Evolutionary conservation across 2,329 filamentous ascomycete genomes (phyloP), one percentile per base, ranked within the genome.

Genomic region (Chalaropsis ovoidea): DNA sequence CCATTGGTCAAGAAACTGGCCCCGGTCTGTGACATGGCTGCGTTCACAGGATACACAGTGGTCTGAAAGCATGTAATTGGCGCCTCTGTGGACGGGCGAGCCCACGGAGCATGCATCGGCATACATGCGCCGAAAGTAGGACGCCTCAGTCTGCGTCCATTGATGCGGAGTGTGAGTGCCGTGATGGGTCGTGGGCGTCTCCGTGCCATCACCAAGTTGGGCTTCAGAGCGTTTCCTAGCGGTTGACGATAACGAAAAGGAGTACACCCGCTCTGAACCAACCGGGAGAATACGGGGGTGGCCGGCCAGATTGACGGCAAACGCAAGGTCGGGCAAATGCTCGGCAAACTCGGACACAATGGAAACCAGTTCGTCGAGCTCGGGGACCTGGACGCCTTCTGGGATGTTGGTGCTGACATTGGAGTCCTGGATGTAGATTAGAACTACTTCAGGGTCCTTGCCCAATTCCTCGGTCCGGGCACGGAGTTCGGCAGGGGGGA

Each of bases 291-390:
- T 83, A 47, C 88, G 80, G 1, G 89, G 88, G 70, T 89, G 84
- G 67, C 90, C 87, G 70, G 88, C 82, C 22, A 89, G 79, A 72
- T 95, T 96, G 76, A 96, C 88, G 0, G 89, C 88, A 22, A 96
- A 75, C 69, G 90, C 84, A 88, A 96, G 92, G 69, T 92, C 84
- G 0, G 90, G 89, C 15, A 96, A 78, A 71, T 87, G 83, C 69
- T 86, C 76, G 1, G 86, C 81, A 70, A 95, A 95, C 1, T 80
- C 77, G 63, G 83, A 78, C 72, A 95, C 84, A 82, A 94, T 88
- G 3, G 81, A 80, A 6, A 83, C 77, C 0, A 82, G 71, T n/a
- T 76, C 74, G 15, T 79, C 74, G 47, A 83, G 69, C 22, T 77
- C 71, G 13, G 71, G 67, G 19, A 73, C 72, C 24, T 77, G 71